phyloP scores from a whole-genome alignment of 345 rosid species.

The Reutealis trisperma region DNA sequence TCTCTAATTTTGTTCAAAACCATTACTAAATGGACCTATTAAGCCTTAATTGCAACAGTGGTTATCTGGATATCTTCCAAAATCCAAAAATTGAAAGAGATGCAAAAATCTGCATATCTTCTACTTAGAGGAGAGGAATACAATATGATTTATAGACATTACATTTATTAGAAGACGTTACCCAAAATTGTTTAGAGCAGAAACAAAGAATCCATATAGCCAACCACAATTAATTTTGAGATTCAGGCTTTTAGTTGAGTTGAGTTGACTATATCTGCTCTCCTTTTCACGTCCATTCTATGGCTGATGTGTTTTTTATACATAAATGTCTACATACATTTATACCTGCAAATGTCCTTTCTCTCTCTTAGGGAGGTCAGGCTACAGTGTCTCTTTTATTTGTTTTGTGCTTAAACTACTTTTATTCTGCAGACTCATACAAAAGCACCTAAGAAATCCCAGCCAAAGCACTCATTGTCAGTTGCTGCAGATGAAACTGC shows the following conservation, averaged over 20 bases:
- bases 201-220: too few species aligned
- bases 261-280: too few species aligned
- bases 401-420: constrained; percentile 14
- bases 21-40: background rate
- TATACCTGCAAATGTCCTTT: background rate
- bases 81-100: constrained; percentile 13
- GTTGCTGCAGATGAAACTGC: constrained; percentile 44
- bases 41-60: background rate
- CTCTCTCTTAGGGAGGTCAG: background rate
- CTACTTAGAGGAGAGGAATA: background rate
- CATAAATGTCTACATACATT: background rate
- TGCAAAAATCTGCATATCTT: background rate
- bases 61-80: constrained; percentile 6
- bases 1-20: constrained; percentile 7
- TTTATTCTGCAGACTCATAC: constrained; percentile 72
- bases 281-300: background rate
- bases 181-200: too few species aligned
- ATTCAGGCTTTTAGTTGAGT: too few species aligned
- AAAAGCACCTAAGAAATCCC: constrained; percentile 50
- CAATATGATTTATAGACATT: too few species aligned
- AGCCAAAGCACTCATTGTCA: constrained; percentile 22
- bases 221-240: too few species aligned
- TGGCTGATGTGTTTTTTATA: background rate
- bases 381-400: background rate
- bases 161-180: too few species aligned